These are phyloP conservation scores for Blastomyces gilchristii DNA, from an alignment of 2,329 filamentous ascomycete species.

Conservation along the genomic window DNA sequence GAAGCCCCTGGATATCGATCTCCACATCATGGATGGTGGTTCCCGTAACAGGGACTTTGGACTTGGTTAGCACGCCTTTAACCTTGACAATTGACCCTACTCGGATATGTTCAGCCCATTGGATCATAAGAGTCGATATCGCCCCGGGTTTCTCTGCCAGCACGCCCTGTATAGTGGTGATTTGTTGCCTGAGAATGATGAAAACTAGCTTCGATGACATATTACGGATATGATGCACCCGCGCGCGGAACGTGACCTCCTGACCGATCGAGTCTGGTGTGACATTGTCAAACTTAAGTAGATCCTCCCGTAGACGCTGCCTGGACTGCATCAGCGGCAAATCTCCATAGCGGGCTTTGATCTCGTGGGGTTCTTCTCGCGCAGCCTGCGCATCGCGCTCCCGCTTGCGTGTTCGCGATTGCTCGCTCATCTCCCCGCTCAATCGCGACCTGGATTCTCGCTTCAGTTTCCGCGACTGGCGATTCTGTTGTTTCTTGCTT, in stretches of 20 bases:
- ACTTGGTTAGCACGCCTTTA: constrained; percentile 60
- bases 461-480: constrained; percentile 31
- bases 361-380: constrained; percentile 48
- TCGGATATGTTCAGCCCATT: constrained; percentile 76
- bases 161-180: constrained; percentile 74
- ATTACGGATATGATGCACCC: constrained; percentile 68
- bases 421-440: constrained; percentile 29
- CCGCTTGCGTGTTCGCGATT: constrained; percentile 32
- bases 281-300: constrained; percentile 44
- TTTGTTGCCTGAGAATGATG: constrained; percentile 74
- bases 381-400: constrained; percentile 38
- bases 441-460: constrained; percentile 27
- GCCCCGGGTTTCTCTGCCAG: constrained; percentile 51
- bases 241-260: constrained; percentile 56
- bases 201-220: constrained; percentile 78
- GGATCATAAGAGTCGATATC: constrained; percentile 64
- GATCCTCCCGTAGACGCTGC: constrained; percentile 39
- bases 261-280: constrained; percentile 46
- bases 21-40: constrained; percentile 68
- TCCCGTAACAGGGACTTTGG: constrained; percentile 63
- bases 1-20: constrained; percentile 56
- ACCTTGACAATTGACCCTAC: constrained; percentile 70
- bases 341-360: constrained; percentile 49
- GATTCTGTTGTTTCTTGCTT: constrained; percentile 39
- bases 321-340: constrained; percentile 50